Evolutionary conservation across 2,329 filamentous ascomycete genomes (phyloP), one percentile per base, ranked within the genome.

Genomic region (Metarhizium rileyi): DNA sequence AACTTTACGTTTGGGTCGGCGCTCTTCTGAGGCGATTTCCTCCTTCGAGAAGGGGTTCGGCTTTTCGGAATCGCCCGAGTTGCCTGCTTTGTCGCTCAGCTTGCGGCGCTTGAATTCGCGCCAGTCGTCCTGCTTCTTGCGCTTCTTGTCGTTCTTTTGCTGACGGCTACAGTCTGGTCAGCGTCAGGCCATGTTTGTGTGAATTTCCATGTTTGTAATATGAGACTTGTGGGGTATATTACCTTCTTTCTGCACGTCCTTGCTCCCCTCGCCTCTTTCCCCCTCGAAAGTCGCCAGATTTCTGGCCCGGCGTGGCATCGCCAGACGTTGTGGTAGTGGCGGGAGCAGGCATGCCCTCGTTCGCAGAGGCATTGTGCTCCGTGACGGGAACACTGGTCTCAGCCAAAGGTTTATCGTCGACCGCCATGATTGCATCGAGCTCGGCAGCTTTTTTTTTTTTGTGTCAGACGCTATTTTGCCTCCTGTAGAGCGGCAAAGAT

Each of bases 1-100:
- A 46, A 96, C 91, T 73, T 98, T 98, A 67, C 87, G 84, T 77
- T 98, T 98, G 23, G 93, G 93, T 50, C 83, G 82, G 55, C 91
- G 83, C 64, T 85, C 84, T 66, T 98, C 93, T 44, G 83, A 82
- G 12, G 86, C 87, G 57, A 96, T 91, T 69, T 96, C 90, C 55
- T 93, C 89, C 59, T 87, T 78, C 48, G 71, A 69, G 58, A 81
- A 81, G 36, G 73, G 70, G 51, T 80, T 79, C 46, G 57, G 61
- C 53, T 57, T 60, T 14, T 61, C 61, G 42, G 46, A 56, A 30
- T 63, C 58, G 23, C 61, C 56, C n/a, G 57, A 51, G 26, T 66
- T 63, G 55, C 67, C 66, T 2, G 44, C 28, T 38, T 65, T 52
- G 52, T 62, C 61, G 56, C 64, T 64, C 49, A 67, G 56, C 62